Conservation (phyloP, 2,329 filamentous ascomycete species). For the Neurospora sp. region DNA sequence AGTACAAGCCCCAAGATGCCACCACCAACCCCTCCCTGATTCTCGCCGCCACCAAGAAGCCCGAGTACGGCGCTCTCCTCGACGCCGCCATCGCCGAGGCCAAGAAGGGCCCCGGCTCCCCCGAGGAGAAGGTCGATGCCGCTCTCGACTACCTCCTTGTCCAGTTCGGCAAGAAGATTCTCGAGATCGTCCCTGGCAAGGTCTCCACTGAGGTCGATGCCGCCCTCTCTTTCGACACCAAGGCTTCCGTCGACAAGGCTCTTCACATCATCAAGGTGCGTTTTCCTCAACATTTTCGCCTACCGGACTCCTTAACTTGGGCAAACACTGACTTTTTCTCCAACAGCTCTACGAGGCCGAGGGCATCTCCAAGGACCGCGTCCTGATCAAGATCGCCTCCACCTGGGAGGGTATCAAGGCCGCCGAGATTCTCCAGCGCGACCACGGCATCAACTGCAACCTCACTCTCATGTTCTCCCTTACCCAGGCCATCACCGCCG, state of each 20-base stretch:
- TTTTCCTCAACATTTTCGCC: not conserved
- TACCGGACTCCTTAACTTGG: not conserved
- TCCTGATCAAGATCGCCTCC: constrained; percentile 98
- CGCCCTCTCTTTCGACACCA: constrained; percentile 86
- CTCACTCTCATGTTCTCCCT: constrained; percentile 97
- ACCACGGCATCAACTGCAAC: constrained; percentile 98
- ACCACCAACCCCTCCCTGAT: constrained; percentile 99
- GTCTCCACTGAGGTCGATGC: constrained; percentile 99
- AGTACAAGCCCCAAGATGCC: constrained; percentile 99
- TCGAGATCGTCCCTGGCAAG: constrained; percentile 94
- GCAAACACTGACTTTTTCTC: constrained; percentile 4
- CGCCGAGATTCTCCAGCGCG: constrained; percentile 87
- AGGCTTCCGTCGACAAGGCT: constrained; percentile 89
- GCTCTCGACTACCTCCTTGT: constrained; percentile 91
- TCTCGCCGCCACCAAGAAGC: constrained; percentile 95
- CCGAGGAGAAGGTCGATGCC: constrained; percentile 78
- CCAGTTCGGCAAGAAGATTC: constrained; percentile 96
- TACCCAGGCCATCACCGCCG: constrained; percentile 87
- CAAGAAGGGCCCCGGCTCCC: constrained; percentile 59
- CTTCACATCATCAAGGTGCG: constrained; percentile 90
- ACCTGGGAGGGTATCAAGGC: constrained; percentile 99
- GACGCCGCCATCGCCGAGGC: constrained; percentile 76
- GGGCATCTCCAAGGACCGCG: constrained; percentile 84
- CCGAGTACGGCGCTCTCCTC: constrained; percentile 88
- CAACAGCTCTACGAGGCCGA: constrained; percentile 81